phyloP scores from a whole-genome alignment of 2,329 filamentous ascomycete genomes.

The Pestalotiopsis sp. region DNA sequence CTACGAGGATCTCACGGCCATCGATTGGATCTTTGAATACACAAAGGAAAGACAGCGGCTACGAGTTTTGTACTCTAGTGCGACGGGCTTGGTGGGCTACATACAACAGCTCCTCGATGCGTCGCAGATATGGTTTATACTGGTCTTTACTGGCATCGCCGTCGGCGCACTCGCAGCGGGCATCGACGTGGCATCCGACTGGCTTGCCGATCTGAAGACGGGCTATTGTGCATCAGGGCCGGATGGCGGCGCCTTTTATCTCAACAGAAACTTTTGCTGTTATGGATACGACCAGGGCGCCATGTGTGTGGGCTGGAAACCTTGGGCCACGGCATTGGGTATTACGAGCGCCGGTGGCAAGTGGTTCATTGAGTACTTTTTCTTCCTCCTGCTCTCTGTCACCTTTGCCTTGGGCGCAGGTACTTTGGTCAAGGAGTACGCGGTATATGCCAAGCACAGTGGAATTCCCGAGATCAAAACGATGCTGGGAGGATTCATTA shows the following conservation, averaged over 20 bases:
- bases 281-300: slow-evolving; percentile 84
- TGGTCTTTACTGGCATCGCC: slow-evolving; percentile 82
- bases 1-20: slow-evolving; percentile 95
- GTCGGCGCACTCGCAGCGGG: slow-evolving; percentile 83
- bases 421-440: slow-evolving; percentile 80
- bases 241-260: slow-evolving; percentile 85
- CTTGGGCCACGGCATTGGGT: slow-evolving; percentile 79
- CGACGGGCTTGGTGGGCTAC: slow-evolving; percentile 73
- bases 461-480: slow-evolving; percentile 99
- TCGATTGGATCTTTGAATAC: slow-evolving; percentile 99
- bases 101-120: slow-evolving; percentile 76
- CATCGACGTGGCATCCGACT: slow-evolving; percentile 90
- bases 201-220: slow-evolving; percentile 89
- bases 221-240: slow-evolving; percentile 78
- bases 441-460: slow-evolving; percentile 87
- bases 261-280: slow-evolving; percentile 92
- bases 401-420: slow-evolving; percentile 78
- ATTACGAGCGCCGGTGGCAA: slow-evolving; percentile 67
- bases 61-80: slow-evolving; percentile 72
- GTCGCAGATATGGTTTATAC: slow-evolving; percentile 88
- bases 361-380: slow-evolving; percentile 85
- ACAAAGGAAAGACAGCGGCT: slow-evolving; percentile 91
- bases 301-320: slow-evolving; percentile 84
- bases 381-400: slow-evolving; percentile 85
- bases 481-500: slow-evolving; percentile 90